Conservation (phyloP, 2,329 filamentous ascomycete genomes). For the Fusarium ramigenum region DNA sequence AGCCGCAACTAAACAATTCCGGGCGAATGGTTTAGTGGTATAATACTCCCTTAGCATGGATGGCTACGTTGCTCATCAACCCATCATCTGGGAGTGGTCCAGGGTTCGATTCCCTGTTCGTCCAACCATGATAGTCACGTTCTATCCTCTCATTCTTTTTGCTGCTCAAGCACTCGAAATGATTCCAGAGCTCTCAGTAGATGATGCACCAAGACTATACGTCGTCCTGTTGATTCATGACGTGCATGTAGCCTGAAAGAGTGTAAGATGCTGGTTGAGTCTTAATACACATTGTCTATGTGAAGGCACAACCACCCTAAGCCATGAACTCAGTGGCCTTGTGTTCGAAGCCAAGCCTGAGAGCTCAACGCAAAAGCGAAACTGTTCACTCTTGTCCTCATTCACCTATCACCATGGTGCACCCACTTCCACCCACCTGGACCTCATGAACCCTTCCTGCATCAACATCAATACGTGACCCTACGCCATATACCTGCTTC, state of each 20-base stretch:
- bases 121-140: constrained; percentile 30
- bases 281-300: background rate
- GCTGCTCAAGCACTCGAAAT: background rate
- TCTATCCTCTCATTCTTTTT: constrained; percentile 9
- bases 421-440: constrained; percentile 72
- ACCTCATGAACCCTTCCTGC: constrained; percentile 73
- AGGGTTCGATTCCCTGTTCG: constrained; percentile 42
- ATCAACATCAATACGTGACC: constrained; percentile 73
- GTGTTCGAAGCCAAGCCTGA: background rate
- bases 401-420: constrained; percentile 74
- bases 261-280: background rate
- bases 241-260: background rate
- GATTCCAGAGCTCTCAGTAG: background rate
- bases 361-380: background rate
- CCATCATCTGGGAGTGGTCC: constrained; percentile 23
- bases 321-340: background rate
- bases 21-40: constrained; percentile 45
- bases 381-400: constrained; percentile 38
- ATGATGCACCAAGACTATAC: background rate
- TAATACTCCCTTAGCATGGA: constrained; percentile 43
- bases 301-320: background rate
- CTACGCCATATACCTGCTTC: constrained; percentile 68
- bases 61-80: background rate
- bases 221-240: too few species aligned
- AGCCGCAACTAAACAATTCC: background rate